Evolutionary conservation across 1,284 basidiomycete species (phyloP), one percentile per base, ranked within the genome.

Genomic region (Cryptococcus floricola): DNA sequence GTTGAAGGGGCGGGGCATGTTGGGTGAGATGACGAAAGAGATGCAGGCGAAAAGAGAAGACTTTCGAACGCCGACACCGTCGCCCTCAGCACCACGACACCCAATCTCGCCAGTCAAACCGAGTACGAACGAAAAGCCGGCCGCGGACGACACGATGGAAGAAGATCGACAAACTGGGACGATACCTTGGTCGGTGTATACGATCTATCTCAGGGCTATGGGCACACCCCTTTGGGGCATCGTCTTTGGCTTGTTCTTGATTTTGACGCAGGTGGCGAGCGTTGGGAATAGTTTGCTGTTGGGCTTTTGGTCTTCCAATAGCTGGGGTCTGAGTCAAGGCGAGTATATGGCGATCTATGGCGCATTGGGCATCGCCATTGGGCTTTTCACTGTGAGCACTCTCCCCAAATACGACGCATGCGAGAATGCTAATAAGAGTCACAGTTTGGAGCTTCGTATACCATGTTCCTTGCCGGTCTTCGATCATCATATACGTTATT

Each of bases 91-190:
- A 5, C 18, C 31, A 12, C 8, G 16, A 8, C 38, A 37, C 14
- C 31, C 31, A n/a, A 19, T n/a, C 5, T 18, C 42, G 4, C 42
- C 42, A 25, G 9, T 44, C 31, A 39, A 39, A 19, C 7, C 37
- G 4, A 23, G 48, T 7, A 2, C 43, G 23, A 48, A 45, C 39
- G 1, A 51, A 7, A n/a, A 9, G 9, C 1, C 23, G 12, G 83
- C 87, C 34, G 76, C 77, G 5, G 78, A 74, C 18, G 86, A 87
- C 66, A 75, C 88, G 28, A 78, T 62, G 19, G 62, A 65, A 3
- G 74, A 75, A 52, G 71, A 72, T 49, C 61, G 71, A 25, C 57
- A 63, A 16, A 70, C 61, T 0, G 72, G 72, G 5, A 48, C 67
- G 0, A 60, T 75, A 7, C 55, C 65, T 1, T 65, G 63, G 54